Base-by-base conservation (phyloP, 495 filamentous ascomycete genomes). In the Lepidopterella palustris region DNA sequence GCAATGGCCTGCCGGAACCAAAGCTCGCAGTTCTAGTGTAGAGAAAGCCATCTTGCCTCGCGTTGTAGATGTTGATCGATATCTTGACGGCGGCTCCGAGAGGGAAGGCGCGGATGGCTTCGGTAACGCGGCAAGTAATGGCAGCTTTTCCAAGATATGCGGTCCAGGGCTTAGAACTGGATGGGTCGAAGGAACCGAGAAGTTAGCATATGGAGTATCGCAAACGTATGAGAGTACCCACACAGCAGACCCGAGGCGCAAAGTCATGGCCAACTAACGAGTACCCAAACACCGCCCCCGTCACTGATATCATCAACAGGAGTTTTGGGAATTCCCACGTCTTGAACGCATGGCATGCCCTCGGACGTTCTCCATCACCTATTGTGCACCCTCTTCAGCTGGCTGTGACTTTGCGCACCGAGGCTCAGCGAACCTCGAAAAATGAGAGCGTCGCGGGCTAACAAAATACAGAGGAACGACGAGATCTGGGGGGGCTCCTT, bases 121-220 rank as follows among this genome's bases (percentile, higher is more conserved):
- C 63, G 88, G 90, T 4, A 86, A 95, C 70, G 80, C 82, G 4
- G 73, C 91, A 18, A 87, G 83, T 62, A 96, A 96, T 72, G 89
- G 85, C 20, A 87, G 81, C 15, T 96, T 96, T 72, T 86, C 81
- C 65, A 97, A 97, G 72, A 79, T 96, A 15, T 78, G 84, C n/a
- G 87, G 82, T 0, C 90, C 91, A 0, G 92, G 90, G 0, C 64
- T 84, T 32, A 76, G 91, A 29, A 89, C 86, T 1, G 91, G 91
- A 20, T 97, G 91, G 90, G 80, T 82, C 0, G 91, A 96, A 68
- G 84, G 78, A 15, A 82, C 85, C 3, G 71, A 78, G 20, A 87
- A 84, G 53, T 77, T 95, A 56, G 82, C 82, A 0, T 77, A 78
- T 65, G 88, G 87, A 0, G 63, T 89, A 3, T 80, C 84, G 6